phyloP scores from a whole-genome alignment of 2,329 filamentous ascomycete species.

The Exophiala sp. region DNA sequence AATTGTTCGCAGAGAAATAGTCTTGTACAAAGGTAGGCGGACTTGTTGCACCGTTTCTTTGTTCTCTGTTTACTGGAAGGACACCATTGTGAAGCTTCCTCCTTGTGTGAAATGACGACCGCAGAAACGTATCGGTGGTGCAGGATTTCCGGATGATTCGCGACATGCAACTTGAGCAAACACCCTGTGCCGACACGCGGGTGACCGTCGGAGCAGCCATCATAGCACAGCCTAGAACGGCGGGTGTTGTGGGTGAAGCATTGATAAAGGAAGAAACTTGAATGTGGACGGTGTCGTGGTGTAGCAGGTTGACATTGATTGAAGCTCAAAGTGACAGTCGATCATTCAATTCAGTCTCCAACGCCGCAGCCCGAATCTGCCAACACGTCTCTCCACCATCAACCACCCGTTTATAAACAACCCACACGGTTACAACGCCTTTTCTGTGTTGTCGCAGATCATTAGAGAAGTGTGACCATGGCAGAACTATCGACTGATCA shows the following conservation, averaged over 20 bases:
- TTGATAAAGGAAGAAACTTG: not conserved
- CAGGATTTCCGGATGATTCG: slow-evolving; percentile 12
- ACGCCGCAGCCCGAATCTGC: not conserved
- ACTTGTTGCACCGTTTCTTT: slow-evolving; percentile 8
- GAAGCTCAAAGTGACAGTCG: too few species aligned
- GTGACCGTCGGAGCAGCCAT: slow-evolving; percentile 22
- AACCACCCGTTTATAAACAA: not conserved
- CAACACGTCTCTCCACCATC: not conserved
- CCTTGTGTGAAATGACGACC: slow-evolving; percentile 20
- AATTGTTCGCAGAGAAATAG: slow-evolving; percentile 30
- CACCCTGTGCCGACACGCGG: slow-evolving; percentile 14
- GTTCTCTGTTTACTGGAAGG: slow-evolving; percentile 3
- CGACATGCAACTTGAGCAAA: slow-evolving; percentile 19
- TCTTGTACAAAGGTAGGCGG: slow-evolving; percentile 26
- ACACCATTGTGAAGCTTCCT: slow-evolving; percentile 24
- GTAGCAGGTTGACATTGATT: not conserved
- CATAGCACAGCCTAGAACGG: slow-evolving; percentile 12
- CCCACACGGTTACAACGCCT: not conserved
- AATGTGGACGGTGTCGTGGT: not conserved
- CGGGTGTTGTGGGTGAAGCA: not conserved
- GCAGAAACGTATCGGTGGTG: slow-evolving; percentile 8
- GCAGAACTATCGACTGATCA: slow-evolving; percentile 38
- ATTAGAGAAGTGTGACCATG: slow-evolving; percentile 30
- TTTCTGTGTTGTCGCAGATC: not conserved
- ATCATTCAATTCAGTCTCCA: not conserved